Evolutionary conservation across 2,329 filamentous ascomycete species (phyloP).

Genomic region (Thermoascus crustaceus): DNA sequence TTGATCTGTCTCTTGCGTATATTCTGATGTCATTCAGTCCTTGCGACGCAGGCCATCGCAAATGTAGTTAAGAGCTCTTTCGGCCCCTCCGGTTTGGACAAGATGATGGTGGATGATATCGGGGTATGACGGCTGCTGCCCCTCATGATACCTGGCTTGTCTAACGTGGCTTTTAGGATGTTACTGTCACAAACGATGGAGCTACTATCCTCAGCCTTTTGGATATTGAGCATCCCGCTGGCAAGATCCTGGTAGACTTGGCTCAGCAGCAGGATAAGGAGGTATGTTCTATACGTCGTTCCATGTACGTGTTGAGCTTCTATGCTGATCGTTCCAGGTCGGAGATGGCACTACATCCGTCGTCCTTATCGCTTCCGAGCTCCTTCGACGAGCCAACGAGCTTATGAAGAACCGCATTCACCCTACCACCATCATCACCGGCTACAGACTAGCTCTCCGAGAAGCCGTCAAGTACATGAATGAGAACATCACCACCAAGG

Average conservation of each 20-base stretch:
- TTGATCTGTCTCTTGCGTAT: background rate
- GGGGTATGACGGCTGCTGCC: constrained; percentile 53
- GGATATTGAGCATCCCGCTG: constrained; percentile 94
- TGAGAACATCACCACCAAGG: constrained; percentile 94
- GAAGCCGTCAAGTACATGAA: constrained; percentile 99
- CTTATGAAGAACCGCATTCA: constrained; percentile 99
- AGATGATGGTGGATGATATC: constrained; percentile 99
- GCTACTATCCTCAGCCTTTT: constrained; percentile 92
- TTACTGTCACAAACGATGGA: constrained; percentile 97
- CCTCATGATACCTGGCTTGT: constrained; percentile 7
- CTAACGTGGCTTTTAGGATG: constrained; percentile 53
- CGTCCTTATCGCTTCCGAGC: constrained; percentile 91
- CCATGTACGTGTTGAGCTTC: constrained; percentile 1
- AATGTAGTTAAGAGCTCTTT: constrained; percentile 99
- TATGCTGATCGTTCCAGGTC: constrained; percentile 43
- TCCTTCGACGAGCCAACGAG: constrained; percentile 88
- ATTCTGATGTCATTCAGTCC: constrained; percentile 48
- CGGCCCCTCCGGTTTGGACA: constrained; percentile 91
- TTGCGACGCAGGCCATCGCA: constrained; percentile 91
- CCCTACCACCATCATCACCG: constrained; percentile 97
- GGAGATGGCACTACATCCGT: constrained; percentile 98
- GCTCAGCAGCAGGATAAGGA: constrained; percentile 99
- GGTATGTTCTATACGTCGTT: constrained; percentile 23
- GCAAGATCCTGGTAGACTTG: constrained; percentile 95
- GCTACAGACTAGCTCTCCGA: constrained; percentile 87